phyloP scores from a whole-genome alignment of 805 yeast genomes.

The Barnettozyma pratensis region DNA sequence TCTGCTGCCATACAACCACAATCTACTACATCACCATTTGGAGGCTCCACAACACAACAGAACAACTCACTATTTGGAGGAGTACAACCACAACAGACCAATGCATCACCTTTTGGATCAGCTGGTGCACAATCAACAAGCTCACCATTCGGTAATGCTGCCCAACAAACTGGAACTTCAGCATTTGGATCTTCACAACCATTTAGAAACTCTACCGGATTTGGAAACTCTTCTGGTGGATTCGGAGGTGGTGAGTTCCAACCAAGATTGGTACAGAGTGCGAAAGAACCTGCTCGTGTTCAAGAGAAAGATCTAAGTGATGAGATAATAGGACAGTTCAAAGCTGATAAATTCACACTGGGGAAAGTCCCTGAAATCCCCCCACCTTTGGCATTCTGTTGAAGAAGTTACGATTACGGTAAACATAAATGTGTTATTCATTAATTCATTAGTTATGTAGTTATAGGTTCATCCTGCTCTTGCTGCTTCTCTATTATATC shows the following conservation, averaged over 20 bases:
- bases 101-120: not conserved
- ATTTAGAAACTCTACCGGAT: conserved; percentile 12
- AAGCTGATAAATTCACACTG: conserved; percentile 41
- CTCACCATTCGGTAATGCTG: too few species aligned
- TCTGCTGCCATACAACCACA: not conserved
- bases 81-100: not conserved
- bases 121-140: conserved; percentile 1
- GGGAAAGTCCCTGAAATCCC: conserved; percentile 70
- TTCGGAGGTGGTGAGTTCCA: conserved; percentile 13
- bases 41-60: not conserved
- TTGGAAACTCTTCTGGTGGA: conserved; percentile 4
- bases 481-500: conserved; percentile 13
- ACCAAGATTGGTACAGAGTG: conserved; percentile 30
- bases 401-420: not conserved
- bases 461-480: not conserved
- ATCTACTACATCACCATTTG: conserved; percentile 6
- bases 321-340: conserved; percentile 41
- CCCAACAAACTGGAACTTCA: not conserved
- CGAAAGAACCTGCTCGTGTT: conserved; percentile 25
- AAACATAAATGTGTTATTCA: not conserved
- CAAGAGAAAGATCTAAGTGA: conserved; percentile 37
- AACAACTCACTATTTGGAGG: conserved; percentile 1
- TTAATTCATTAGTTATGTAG: not conserved
- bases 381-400: conserved; percentile 53
- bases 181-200: conserved; percentile 7